Percentiles rank a stretch among this genome's conserved stretches.
Conservation (phyloP, 2,329 filamentous ascomycete genomes). For the Fusarium nygamai region DNA sequence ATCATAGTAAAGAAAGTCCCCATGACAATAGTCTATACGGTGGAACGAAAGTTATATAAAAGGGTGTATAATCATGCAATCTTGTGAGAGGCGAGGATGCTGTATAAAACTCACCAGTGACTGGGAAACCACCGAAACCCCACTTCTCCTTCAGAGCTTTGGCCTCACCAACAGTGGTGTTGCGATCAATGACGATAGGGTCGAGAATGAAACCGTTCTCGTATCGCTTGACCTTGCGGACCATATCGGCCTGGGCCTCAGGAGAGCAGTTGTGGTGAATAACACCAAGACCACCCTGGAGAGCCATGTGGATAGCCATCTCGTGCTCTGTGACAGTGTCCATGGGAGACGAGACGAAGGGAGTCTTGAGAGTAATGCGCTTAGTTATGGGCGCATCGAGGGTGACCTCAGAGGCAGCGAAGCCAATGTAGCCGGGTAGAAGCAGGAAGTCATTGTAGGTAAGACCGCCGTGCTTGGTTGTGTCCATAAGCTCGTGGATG, state of each 20-base stretch:
- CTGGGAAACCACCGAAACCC: constrained; percentile 98
- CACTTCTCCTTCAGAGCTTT: constrained; percentile 95
- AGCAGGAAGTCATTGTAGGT: constrained; percentile 99
- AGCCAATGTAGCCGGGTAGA: constrained; percentile 97
- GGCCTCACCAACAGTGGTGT: constrained; percentile 89
- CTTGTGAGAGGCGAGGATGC: constrained; percentile 22
- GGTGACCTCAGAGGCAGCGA: constrained; percentile 86
- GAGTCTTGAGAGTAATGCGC: constrained; percentile 94
- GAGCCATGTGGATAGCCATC: constrained; percentile 98
- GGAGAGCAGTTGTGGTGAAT: constrained; percentile 99
- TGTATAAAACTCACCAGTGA: constrained; percentile 81
- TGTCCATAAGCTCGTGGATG: constrained; percentile 87
- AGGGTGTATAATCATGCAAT: constrained; percentile 81
- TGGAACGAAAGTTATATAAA: constrained; percentile 99
- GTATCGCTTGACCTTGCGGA: constrained; percentile 98
- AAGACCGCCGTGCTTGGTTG: constrained; percentile 89
- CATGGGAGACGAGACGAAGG: constrained; percentile 98
- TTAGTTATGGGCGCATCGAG: constrained; percentile 95
- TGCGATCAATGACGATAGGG: constrained; percentile 88
- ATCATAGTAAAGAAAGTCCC: constrained; percentile 66
- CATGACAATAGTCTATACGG: constrained; percentile 89
- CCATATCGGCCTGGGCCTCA: constrained; percentile 97
- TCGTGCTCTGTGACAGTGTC: constrained; percentile 99
- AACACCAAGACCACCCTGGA: constrained; percentile 88
- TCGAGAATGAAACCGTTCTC: constrained; percentile 99